Percentiles rank a stretch among this genome's conserved stretches.
Evolutionary conservation across 2,329 filamentous ascomycete genomes (phyloP).

Genomic region (Aspergillus tubingensis): DNA sequence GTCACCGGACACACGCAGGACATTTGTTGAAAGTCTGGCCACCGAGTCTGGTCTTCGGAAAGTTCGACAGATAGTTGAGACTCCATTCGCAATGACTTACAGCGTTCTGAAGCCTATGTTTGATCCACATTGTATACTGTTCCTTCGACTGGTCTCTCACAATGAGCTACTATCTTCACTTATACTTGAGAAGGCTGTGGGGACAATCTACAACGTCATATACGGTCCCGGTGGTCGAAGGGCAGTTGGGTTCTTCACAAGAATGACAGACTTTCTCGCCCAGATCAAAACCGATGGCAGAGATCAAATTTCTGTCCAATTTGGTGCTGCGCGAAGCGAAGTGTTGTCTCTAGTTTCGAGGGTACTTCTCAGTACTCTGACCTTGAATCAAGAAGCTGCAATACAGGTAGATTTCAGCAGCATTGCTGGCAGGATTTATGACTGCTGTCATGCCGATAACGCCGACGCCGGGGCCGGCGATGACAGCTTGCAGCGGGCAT

Average conservation of each 20-base stretch:
- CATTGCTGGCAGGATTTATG: slow-evolving; percentile 5
- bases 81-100: slow-evolving; percentile 10
- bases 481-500: neutral
- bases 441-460: neutral
- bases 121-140: slow-evolving; percentile 16
- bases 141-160: slow-evolving; percentile 11
- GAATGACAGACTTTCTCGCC: neutral
- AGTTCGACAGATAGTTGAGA: slow-evolving; percentile 13
- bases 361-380: slow-evolving; percentile 8
- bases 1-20: neutral
- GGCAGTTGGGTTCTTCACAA: slow-evolving; percentile 7
- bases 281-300: neutral
- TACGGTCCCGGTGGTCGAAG: slow-evolving; percentile 12
- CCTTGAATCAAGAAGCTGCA: slow-evolving; percentile 8
- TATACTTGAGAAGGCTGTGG: slow-evolving; percentile 12
- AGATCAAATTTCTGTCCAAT: neutral
- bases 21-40: slow-evolving; percentile 1
- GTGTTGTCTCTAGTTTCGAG: slow-evolving; percentile 6
- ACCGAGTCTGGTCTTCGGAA: slow-evolving; percentile 13
- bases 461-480: neutral
- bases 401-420: slow-evolving; percentile 5
- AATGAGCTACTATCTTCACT: slow-evolving; percentile 6
- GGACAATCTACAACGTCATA: slow-evolving; percentile 18
- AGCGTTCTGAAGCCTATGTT: slow-evolving; percentile 17
- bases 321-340: neutral